phyloP scores from a whole-genome alignment of 805 yeast genomes.

The Metschnikowia borealis region DNA sequence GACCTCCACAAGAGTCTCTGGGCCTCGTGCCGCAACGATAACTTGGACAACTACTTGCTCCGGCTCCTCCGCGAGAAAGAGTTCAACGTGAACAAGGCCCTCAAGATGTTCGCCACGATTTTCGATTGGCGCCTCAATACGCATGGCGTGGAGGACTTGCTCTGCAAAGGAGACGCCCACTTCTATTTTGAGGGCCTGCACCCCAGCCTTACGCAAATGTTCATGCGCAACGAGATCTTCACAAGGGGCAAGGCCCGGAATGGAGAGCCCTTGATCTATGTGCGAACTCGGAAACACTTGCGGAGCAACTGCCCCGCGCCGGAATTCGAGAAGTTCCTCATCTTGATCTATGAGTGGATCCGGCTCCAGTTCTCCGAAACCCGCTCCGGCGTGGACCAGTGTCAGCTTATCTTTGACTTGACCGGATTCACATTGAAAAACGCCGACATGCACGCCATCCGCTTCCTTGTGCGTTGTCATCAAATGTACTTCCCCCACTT shows the following conservation, averaged over 20 bases:
- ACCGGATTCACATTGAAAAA: constrained; percentile 13
- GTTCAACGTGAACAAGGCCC: constrained; percentile 5
- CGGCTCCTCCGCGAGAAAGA: constrained; percentile 8
- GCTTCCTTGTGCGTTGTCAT: constrained; percentile 7
- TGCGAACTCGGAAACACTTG: constrained; percentile 7
- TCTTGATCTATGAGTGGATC: constrained; percentile 10
- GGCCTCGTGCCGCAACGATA: constrained; percentile 11
- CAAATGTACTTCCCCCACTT: constrained; percentile 12
- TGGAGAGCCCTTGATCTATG: constrained; percentile 7
- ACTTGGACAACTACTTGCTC: constrained; percentile 11
- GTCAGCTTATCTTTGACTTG: constrained; percentile 12
- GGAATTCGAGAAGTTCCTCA: constrained; percentile 8
- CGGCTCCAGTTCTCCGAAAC: constrained; percentile 8
- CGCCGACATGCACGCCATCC: constrained; percentile 13
- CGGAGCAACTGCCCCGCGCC: constrained; percentile 7
- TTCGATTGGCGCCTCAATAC: constrained; percentile 12
- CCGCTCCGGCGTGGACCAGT: constrained; percentile 7
- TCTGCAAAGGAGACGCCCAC: constrained; percentile 10
- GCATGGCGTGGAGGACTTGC: constrained; percentile 7
- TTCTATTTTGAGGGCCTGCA: constrained; percentile 3
- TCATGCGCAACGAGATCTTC: constrained; percentile 8
- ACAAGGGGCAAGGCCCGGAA: constrained; percentile 6
- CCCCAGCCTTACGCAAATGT: constrained; percentile 4
- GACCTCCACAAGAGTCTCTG: constrained; percentile 14
- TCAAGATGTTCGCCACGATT: constrained; percentile 9